Percentiles rank a stretch among this genome's conserved stretches.
Evolutionary conservation across 2,329 filamentous ascomycete genomes (phyloP).

Genomic region (Ophiostoma quercus): DNA sequence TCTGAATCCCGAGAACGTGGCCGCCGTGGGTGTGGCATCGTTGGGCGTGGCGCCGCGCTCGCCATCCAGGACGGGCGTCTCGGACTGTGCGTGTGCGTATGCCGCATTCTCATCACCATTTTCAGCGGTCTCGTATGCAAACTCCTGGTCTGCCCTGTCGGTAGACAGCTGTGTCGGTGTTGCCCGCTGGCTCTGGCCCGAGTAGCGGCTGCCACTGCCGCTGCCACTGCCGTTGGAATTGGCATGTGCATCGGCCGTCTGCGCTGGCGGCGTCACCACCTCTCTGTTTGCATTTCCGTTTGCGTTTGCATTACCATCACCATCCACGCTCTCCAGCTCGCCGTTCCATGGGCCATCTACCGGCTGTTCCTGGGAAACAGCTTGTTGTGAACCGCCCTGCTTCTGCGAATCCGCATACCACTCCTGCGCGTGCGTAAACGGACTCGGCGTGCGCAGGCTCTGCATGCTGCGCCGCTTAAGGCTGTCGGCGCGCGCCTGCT

Average conservation of each 20-base stretch:
- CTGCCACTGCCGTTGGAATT: constrained; percentile 3
- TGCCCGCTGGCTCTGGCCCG: background rate
- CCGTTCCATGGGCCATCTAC: constrained; percentile 33
- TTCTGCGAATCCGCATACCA: constrained; percentile 40
- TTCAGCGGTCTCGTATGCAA: constrained; percentile 30
- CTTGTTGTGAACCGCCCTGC: constrained; percentile 18
- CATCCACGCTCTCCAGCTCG: constrained; percentile 32
- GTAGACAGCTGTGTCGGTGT: background rate
- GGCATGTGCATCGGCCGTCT: background rate
- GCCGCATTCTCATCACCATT: too few relatives aligned
- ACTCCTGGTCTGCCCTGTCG: constrained; percentile 30
- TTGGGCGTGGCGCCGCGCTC: background rate
- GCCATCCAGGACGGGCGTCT: background rate
- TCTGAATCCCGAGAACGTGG: background rate
- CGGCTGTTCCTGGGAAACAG: constrained; percentile 23
- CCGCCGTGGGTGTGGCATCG: background rate
- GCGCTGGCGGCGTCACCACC: constrained; percentile 18
- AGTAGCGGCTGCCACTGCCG: constrained; percentile 2
- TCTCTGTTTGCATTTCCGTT: background rate
- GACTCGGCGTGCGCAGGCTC: constrained; percentile 68
- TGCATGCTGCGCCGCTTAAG: constrained; percentile 71
- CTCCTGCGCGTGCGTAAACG: constrained; percentile 64
- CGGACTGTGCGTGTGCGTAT: background rate
- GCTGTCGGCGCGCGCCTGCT: constrained; percentile 73
- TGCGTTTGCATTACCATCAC: constrained; percentile 21